Base-by-base conservation (phyloP, 768 basidiomycete genomes). In the Lentinula lateritia region DNA sequence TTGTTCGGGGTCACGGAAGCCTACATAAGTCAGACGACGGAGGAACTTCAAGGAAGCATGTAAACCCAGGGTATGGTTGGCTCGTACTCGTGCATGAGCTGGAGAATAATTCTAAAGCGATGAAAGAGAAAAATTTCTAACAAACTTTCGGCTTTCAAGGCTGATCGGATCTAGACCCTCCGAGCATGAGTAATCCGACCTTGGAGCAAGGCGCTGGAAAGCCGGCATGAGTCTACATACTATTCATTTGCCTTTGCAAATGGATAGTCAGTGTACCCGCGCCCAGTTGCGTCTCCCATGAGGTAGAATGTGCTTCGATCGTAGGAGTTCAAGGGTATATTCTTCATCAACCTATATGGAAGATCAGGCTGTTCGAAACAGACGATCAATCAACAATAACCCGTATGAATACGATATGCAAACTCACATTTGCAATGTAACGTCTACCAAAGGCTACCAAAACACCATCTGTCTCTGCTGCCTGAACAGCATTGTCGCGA, bases 381-480 rank as follows among this genome's bases (percentile, higher is more conserved):
- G 45, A 39, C 6, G 62, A 62, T 5, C 9, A 8, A 3, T 60
- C 13, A 43, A 28, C 32, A 6, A 9, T 10, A 23, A 23, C 43
- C 8, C 36, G n/a, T 34, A n/a, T 35, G 2, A 2, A 59, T 35
- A 18, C 3, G 42, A 7, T 8, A 42, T 9, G n/a, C 8, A 60
- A 32, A 60, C 46, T 46, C 28, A 60, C 74, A 56, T 75, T 76
- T 3, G 75, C 66, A n/a, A 74, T 64, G 64, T 68, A 76, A 6
- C 52, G 50, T 45, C 71, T 62, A 2, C 74, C 75, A 58, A 74
- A 72, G 1, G 72, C 68, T 23, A 75, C 64, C 1, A 75, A 54
- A 13, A 69, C 67, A 3, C 71, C 72, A 23, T 64, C 64, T 3
- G 64, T 64, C 50, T 73, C 71, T 10, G 66, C 75, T 0, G 61